These are phyloP conservation scores for Lachancea meyersii DNA, from an alignment of 805 yeast species.

Conservation along the genomic window DNA sequence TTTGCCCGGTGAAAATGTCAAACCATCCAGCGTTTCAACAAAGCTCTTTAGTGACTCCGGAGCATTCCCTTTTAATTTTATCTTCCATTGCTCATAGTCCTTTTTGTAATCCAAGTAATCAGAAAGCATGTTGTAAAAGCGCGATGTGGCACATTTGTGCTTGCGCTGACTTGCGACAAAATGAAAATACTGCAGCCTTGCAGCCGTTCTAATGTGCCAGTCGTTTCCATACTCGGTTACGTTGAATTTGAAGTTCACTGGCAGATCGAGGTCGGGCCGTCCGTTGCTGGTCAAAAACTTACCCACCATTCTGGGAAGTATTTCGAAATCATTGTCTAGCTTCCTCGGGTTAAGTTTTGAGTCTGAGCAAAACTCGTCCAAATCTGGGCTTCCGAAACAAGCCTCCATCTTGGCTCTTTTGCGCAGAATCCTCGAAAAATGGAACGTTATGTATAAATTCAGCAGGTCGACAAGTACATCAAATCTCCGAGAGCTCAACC, in stretches of 20 bases:
- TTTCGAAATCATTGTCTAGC: background rate
- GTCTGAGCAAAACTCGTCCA: constrained; percentile 7
- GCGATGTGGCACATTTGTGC: constrained; percentile 34
- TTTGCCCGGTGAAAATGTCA: background rate
- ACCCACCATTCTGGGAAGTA: constrained; percentile 4
- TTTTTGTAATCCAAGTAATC: constrained; percentile 70
- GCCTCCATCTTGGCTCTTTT: constrained; percentile 7
- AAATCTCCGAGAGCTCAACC: constrained; percentile 38
- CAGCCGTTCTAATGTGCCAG: constrained; percentile 74
- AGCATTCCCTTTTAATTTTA: background rate
- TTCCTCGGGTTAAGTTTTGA: constrained; percentile 4
- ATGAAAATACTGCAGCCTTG: constrained; percentile 49
- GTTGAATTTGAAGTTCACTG: constrained; percentile 21
- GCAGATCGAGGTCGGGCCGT: background rate
- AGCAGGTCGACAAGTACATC: constrained; percentile 52
- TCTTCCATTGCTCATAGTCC: constrained; percentile 77
- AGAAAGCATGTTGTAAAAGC: constrained; percentile 64
- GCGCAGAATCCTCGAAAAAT: constrained; percentile 47
- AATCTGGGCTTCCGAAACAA: constrained; percentile 5
- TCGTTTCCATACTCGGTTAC: constrained; percentile 55
- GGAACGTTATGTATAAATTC: constrained; percentile 74
- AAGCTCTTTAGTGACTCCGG: background rate
- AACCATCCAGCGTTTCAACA: constrained; percentile 1
- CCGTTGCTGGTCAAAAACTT: background rate
- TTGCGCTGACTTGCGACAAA: constrained; percentile 45